A percentile compares a stretch with the other conserved stretches of the same genome.
These are phyloP conservation scores for Ophiostoma perfectum DNA, from an alignment of 2,329 filamentous ascomycete genomes.

Conservation along the genomic window DNA sequence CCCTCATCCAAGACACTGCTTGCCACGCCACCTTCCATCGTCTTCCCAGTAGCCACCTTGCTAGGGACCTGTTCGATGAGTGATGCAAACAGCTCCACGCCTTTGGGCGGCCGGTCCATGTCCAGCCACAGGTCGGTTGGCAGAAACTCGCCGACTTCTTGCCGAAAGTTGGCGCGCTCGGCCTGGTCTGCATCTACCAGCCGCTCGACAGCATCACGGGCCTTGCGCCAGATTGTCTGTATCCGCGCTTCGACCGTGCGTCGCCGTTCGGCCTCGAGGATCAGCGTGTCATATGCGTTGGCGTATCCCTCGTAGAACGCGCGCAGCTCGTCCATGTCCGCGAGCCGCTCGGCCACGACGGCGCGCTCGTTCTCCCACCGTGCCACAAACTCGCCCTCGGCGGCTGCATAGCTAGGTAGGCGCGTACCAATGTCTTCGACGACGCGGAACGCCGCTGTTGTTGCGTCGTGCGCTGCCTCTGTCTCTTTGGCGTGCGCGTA, in stretches of 20 bases:
- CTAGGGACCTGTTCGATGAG: background rate
- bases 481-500: conserved; percentile 57
- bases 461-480: conserved; percentile 50
- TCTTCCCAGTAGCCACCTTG: background rate
- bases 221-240: conserved; percentile 67
- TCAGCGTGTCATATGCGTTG: conserved; percentile 73
- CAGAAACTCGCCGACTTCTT: conserved; percentile 78
- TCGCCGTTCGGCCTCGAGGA: conserved; percentile 77
- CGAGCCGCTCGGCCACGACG: conserved; percentile 61
- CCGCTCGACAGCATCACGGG: conserved; percentile 68
- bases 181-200: conserved; percentile 67
- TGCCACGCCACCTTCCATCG: background rate
- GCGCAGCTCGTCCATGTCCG: conserved; percentile 70
- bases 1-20: conserved; percentile 13
- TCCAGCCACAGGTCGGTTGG: conserved; percentile 85
- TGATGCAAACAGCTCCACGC: conserved; percentile 41
- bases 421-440: conserved; percentile 63
- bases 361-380: conserved; percentile 71
- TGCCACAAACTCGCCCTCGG: conserved; percentile 57
- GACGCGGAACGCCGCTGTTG: conserved; percentile 57
- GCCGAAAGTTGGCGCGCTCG: conserved; percentile 71
- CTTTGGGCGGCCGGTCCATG: conserved; percentile 55
- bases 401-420: conserved; percentile 59
- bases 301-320: conserved; percentile 86
- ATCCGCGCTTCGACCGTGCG: conserved; percentile 68